Percentiles rank a stretch among this genome's conserved stretches.
These are phyloP conservation scores for Lactarius hatsudake DNA, from an alignment of 768 basidiomycete genomes.

Conservation along the genomic window DNA sequence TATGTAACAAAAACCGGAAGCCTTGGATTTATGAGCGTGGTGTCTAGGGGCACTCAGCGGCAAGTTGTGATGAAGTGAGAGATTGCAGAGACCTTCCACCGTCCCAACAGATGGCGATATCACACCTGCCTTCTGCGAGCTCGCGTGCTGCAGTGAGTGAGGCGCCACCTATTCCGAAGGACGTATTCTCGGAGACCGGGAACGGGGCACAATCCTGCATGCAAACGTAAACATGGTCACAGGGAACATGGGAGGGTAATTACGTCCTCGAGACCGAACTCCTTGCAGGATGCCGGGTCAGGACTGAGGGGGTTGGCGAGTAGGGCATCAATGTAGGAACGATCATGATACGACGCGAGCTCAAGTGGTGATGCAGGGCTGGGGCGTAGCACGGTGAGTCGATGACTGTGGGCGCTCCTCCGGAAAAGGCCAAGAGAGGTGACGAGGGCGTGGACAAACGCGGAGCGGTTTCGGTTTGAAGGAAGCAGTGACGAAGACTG, in stretches of 20 bases:
- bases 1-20: constrained; percentile 93
- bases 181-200: constrained; percentile 66
- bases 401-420: background rate
- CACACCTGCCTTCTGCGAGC: constrained; percentile 48
- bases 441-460: constrained; percentile 33
- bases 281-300: constrained; percentile 29
- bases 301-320: constrained; percentile 10
- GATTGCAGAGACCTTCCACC: constrained; percentile 64
- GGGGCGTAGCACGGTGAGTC: constrained; percentile 18
- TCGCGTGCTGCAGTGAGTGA: constrained; percentile 69
- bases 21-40: constrained; percentile 74
- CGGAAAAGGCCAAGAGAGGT: constrained; percentile 27
- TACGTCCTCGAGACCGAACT: constrained; percentile 64
- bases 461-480: constrained; percentile 32
- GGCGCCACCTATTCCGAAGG: constrained; percentile 67
- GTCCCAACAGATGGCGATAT: constrained; percentile 84
- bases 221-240: background rate
- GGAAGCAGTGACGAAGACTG: constrained; percentile 34
- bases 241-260: constrained; percentile 19
- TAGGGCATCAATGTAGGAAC: constrained; percentile 19
- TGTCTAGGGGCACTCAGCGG: constrained; percentile 47
- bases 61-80: background rate
- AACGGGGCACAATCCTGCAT: constrained; percentile 78
- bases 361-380: constrained; percentile 10
- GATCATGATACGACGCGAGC: constrained; percentile 22